phyloP scores from a whole-genome alignment of 768 basidiomycete genomes.

The Lepiota subincarnata region DNA sequence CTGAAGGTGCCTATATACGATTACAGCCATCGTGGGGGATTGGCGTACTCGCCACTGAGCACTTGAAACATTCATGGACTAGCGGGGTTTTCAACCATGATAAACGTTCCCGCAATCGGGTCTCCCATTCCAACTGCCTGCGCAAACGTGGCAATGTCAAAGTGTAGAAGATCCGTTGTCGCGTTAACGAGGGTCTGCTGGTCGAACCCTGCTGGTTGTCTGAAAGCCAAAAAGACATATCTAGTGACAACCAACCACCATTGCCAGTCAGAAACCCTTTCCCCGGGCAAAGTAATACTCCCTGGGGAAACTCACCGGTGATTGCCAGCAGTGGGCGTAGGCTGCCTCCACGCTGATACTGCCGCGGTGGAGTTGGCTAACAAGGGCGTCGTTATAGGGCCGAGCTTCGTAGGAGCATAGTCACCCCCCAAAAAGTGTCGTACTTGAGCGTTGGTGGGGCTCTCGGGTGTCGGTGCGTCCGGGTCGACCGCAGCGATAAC shows the following conservation, averaged over 20 bases:
- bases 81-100: conserved; percentile 32
- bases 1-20: no score
- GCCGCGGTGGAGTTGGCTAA: conserved; percentile 36
- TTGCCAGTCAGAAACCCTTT: neutral
- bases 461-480: conserved; percentile 40
- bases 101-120: conserved; percentile 47
- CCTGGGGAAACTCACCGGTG: neutral
- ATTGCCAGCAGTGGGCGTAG: conserved; percentile 20
- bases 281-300: neutral
- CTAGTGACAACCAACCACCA: conserved; percentile 19
- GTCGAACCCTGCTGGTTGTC: conserved; percentile 37
- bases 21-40: no score
- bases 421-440: conserved; percentile 41
- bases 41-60: no score
- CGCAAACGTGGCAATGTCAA: conserved; percentile 44
- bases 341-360: conserved; percentile 34
- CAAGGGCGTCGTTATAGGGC: conserved; percentile 6
- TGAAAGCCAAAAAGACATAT: conserved; percentile 45
- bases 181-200: conserved; percentile 36
- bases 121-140: conserved; percentile 36
- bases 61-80: neutral
- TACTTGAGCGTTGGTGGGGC: conserved; percentile 33
- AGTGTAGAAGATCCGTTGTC: conserved; percentile 27
- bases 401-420: conserved; percentile 16
- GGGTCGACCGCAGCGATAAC: conserved; percentile 39